Evolutionary conservation across 306 rosid genomes (phyloP), one percentile per base, ranked within the genome.

Genomic region (Rosa persica): DNA sequence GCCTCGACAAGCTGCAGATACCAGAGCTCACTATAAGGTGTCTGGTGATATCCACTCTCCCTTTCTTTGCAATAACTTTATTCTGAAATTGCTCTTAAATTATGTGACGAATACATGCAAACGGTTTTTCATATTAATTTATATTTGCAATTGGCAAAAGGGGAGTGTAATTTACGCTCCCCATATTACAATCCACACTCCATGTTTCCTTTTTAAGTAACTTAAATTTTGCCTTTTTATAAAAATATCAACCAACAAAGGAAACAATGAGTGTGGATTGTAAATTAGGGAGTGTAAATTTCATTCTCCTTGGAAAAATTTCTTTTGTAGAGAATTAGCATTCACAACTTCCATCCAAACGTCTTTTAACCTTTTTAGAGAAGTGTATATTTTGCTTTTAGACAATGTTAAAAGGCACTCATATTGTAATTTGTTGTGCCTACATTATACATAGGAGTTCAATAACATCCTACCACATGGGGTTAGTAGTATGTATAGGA

Each of bases 21-120:
- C 68, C 43, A 68, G 84, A 68, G 76, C 84, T 84, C 93, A 81
- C 82, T 95, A 92, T 81, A 97, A 93, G 98, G 98, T 92, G 93
- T 88, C 89, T 76, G 98, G 97, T 91, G 98, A 93, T 89, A 90
- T 90, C 89, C 91, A 85, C 84, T 83, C 84, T 69, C 69, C 38
- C 51, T 77, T 40, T 27, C 47, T 13, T 52, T 52, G 58, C 47
- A 2, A 11, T 81, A 38, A 19, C 30, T 58, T 58, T 30, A 30
- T 30, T 30, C 36, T 30, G 36, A 30, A 30, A n/a, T 38, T 44
- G 48, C 40, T 30, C 7, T 70, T 44, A 25, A 15, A 46, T 71
- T 30, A 34, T 12, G 17, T 46, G 54, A 77, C 9, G 46, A 73
- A 30, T 12, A 27, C 1, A 13, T 25, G 39, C 9, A 36, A 44